Evolutionary conservation across 1,284 basidiomycete genomes (phyloP), one percentile per base, ranked within the genome.

Genomic region (Paramarasmius palmivorus): DNA sequence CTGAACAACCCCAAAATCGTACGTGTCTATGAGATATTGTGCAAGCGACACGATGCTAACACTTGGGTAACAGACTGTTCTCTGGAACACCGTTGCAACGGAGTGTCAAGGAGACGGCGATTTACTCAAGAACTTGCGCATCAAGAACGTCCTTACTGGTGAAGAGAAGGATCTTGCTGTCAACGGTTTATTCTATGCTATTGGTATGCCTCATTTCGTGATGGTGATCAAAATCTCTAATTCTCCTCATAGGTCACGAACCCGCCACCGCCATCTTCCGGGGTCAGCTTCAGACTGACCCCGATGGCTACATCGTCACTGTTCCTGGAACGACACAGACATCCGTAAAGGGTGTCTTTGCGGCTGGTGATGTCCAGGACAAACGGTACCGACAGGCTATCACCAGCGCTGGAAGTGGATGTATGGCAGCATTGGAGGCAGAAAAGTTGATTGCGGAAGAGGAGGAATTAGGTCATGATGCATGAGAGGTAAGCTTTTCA

Each of bases 351-450:
- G 96, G 96, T 61, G 93, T 99, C 34, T 99, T 95, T 71, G 96
- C 97, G 0, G 96, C 96, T n/a, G 96, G 97, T 60, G 97, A 99
- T 66, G 96, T 99, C 0, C 97, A 98, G 74, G 96, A 99, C 69
- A 98, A 98, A 77, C 81, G 89, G 55, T 98, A 96, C 72, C 78
- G 95, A 44, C 96, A 99, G 75, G 95, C 95, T 23, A 94, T 98
- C 70, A 97, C 95, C 17, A 90, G 86, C 61, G 95, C 95, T 19
- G 94, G 94, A 23, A 93, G 88, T 55, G 94, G 93, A 0, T 97
- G 95, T 68, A 95, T 97, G 88, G 95, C 95, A 46, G 96, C 94
- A 2, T 77, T 99, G 26, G 95, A 98, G 72, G 94, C 89, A 1
- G 95, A 98, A 76, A 86, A 93, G 59, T 74, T 97, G 57, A 83